Evolutionary conservation across 306 rosid genomes (phyloP).

Genomic region (Corylus americana): DNA sequence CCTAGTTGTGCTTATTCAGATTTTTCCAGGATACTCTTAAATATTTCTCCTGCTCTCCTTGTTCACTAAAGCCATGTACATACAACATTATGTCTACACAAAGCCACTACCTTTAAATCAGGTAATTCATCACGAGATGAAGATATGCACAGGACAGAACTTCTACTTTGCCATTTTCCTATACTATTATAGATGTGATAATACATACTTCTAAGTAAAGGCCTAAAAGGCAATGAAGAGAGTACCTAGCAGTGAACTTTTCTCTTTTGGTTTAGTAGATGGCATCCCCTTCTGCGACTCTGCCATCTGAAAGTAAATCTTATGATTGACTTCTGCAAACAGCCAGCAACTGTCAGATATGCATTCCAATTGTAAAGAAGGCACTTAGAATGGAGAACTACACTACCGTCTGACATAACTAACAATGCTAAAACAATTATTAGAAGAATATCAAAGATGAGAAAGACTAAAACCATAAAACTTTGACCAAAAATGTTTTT

Average conservation of each 20-base stretch:
- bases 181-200: neutral
- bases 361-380: constrained; percentile 22
- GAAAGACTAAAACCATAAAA: neutral
- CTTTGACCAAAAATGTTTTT: neutral
- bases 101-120: neutral
- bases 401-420: constrained; percentile 12
- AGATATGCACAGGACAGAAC: neutral
- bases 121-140: neutral
- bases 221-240: constrained; percentile 26
- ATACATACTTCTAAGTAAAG: constrained; percentile 2
- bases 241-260: constrained; percentile 58
- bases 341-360: constrained; percentile 21
- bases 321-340: constrained; percentile 23
- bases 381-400: constrained; percentile 6
- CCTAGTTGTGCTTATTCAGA: neutral
- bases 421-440: neutral
- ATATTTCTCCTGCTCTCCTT: neutral
- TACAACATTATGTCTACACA: neutral
- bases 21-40: neutral
- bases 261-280: constrained; percentile 50
- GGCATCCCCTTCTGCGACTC: constrained; percentile 60
- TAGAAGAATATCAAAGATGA: neutral
- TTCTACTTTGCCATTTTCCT: neutral
- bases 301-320: constrained; percentile 47
- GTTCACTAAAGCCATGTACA: neutral